phyloP scores from a whole-genome alignment of 306 rosid species.

The Fragaria ananassa region DNA sequence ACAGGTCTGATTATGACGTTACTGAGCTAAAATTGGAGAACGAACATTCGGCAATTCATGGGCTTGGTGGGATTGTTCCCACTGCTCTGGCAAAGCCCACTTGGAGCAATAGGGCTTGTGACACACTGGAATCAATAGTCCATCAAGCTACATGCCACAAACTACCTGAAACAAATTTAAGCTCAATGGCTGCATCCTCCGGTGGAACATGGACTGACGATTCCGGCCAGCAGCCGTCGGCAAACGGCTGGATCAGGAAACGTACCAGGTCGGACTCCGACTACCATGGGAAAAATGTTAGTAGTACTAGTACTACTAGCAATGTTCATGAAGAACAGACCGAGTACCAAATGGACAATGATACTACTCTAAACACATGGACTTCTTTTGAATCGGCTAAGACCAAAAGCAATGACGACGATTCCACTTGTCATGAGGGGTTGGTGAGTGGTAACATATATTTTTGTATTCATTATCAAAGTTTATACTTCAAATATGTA shows the following conservation, averaged over 20 bases:
- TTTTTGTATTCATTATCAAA: neutral
- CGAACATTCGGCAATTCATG: constrained; percentile 49
- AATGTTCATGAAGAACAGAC: constrained; percentile 30
- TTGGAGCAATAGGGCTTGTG: constrained; percentile 40
- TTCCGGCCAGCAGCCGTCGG: constrained; percentile 2
- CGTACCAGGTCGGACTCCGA: constrained; percentile 30
- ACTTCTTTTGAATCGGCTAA: constrained; percentile 53
- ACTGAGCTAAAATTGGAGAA: constrained; percentile 59
- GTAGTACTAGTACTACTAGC: constrained; percentile 9
- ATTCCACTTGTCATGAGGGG: constrained; percentile 41
- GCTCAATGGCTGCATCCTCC: constrained; percentile 29
- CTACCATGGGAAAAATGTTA: constrained; percentile 17
- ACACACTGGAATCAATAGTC: constrained; percentile 62
- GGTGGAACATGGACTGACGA: constrained; percentile 25
- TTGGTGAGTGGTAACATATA: constrained; percentile 40
- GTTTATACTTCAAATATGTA: neutral
- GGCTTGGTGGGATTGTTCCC: constrained; percentile 42
- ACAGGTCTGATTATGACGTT: constrained; percentile 45
- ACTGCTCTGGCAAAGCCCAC: constrained; percentile 39
- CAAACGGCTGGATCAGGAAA: constrained; percentile 22
- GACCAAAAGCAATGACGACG: constrained; percentile 44
- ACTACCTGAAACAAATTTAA: constrained; percentile 21
- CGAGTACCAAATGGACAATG: constrained; percentile 30
- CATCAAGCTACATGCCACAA: constrained; percentile 46
- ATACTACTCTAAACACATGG: constrained; percentile 46